These are phyloP conservation scores for Leccinum incarnatum DNA, from an alignment of 768 basidiomycete species.

Conservation along the genomic window DNA sequence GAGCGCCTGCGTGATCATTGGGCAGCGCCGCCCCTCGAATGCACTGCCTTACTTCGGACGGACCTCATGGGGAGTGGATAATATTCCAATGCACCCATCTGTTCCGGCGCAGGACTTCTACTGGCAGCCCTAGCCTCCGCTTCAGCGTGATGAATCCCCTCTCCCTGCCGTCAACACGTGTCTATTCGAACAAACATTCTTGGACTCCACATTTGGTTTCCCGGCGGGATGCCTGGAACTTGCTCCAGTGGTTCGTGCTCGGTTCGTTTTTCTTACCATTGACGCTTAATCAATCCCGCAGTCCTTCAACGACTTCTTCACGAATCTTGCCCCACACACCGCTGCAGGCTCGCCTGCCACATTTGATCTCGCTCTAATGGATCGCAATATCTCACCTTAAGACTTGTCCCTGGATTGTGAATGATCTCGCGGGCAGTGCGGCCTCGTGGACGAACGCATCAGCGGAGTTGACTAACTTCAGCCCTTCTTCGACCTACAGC, in stretches of 20 bases:
- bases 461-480: slow-evolving; percentile 25
- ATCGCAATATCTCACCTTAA: slow-evolving; percentile 21
- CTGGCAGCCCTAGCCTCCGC: slow-evolving; percentile 14
- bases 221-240: slow-evolving; percentile 9
- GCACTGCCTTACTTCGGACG: slow-evolving; percentile 38
- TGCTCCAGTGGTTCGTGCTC: slow-evolving; percentile 13
- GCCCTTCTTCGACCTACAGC: slow-evolving; percentile 43
- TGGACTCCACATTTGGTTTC: slow-evolving; percentile 30
- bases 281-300: slow-evolving; percentile 1
- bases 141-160: slow-evolving; percentile 44
- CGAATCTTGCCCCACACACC: slow-evolving; percentile 22
- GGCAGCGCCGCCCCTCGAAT: slow-evolving; percentile 45
- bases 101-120: slow-evolving; percentile 1
- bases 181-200: slow-evolving; percentile 46
- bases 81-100: slow-evolving; percentile 25
- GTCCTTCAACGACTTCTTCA: slow-evolving; percentile 26
- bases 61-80: slow-evolving; percentile 26
- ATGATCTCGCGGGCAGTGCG: slow-evolving; percentile 2
- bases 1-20: too few relatives aligned
- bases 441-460: slow-evolving; percentile 12
- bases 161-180: slow-evolving; percentile 49
- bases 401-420: slow-evolving; percentile 12
- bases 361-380: slow-evolving; percentile 26
- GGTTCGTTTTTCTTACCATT: rapidly evolving
- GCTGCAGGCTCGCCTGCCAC: slow-evolving; percentile 8